Conservation (phyloP, 2,329 filamentous ascomycete genomes). For the Aspergillus sp. region DNA sequence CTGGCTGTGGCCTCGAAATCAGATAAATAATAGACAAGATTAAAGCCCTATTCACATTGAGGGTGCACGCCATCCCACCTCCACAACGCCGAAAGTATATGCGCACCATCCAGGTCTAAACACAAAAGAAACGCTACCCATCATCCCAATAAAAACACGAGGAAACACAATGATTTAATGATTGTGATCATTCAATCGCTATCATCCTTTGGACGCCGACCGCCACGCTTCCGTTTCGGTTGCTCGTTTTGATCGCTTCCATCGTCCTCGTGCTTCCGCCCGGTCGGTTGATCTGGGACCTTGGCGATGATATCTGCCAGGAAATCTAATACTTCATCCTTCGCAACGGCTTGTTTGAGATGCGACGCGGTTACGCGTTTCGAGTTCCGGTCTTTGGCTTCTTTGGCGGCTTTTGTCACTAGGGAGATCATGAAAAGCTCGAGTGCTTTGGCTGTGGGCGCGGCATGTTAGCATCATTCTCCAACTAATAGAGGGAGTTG, state of each 20-base stretch:
- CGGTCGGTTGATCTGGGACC: constrained; percentile 64
- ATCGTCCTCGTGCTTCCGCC: constrained; percentile 45
- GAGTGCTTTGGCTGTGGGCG: constrained; percentile 74
- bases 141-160: constrained; percentile 24
- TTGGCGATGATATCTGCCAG: constrained; percentile 85
- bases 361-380: constrained; percentile 89
- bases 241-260: constrained; percentile 49
- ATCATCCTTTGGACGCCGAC: constrained; percentile 42
- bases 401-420: constrained; percentile 81
- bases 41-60: constrained; percentile 21
- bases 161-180: constrained; percentile 7
- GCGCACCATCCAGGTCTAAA: constrained; percentile 28
- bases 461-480: neutral
- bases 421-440: constrained; percentile 98
- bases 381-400: constrained; percentile 77
- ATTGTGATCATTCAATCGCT: constrained; percentile 28
- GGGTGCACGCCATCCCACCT: constrained; percentile 24
- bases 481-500: neutral
- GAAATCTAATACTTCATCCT: constrained; percentile 93
- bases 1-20: neutral
- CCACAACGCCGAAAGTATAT: constrained; percentile 27
- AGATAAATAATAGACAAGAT: constrained; percentile 9
- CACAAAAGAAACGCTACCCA: constrained; percentile 18
- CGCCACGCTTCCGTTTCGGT: constrained; percentile 47
- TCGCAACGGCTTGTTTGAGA: constrained; percentile 85